phyloP scores from a whole-genome alignment of 2,329 filamentous ascomycete species.

The Fonsecaea pedrosoi region DNA sequence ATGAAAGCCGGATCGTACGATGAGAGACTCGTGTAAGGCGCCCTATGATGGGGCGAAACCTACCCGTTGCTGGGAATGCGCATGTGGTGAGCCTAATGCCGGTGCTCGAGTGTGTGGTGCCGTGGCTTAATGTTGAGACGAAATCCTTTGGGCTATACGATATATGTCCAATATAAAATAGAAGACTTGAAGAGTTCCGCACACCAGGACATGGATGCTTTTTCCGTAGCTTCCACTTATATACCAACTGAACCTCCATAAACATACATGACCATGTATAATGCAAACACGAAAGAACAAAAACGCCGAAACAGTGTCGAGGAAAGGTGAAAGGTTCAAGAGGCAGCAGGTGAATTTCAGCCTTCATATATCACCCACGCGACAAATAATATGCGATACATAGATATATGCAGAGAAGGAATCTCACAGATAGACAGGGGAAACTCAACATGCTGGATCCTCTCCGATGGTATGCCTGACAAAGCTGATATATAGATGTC shows the following conservation, averaged over 20 bases:
- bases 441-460: background rate
- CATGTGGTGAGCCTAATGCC: background rate
- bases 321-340: background rate
- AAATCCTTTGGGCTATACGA: background rate
- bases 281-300: background rate
- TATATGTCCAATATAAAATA: background rate
- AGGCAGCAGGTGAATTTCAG: background rate
- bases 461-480: background rate
- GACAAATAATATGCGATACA: background rate
- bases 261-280: background rate
- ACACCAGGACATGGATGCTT: background rate
- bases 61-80: background rate
- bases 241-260: background rate
- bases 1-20: background rate
- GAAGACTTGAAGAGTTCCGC: background rate
- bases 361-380: background rate
- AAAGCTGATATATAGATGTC: background rate
- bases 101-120: background rate
- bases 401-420: background rate
- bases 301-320: background rate
- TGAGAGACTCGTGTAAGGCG: background rate
- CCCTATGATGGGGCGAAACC: background rate
- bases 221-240: background rate
- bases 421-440: background rate
- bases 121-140: background rate